Evolutionary conservation across 164 flowering plant species (phyloP).

Genomic region (Umbellularia californica): DNA sequence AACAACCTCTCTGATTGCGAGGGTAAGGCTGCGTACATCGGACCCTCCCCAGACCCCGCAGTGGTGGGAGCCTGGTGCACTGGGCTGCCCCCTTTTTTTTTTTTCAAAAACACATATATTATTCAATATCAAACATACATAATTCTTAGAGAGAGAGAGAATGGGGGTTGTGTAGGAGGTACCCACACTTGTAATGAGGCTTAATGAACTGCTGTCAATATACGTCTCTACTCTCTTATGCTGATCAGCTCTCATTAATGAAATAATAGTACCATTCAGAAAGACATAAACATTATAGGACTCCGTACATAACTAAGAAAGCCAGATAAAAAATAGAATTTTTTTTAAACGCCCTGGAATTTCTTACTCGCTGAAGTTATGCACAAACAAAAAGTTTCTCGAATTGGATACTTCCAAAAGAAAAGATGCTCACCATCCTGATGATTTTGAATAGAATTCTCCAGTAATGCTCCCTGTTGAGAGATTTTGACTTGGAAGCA

Average conservation of each 20-base stretch:
- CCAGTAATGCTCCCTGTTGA: constrained; percentile 19
- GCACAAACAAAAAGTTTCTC: background rate
- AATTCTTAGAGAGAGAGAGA: background rate
- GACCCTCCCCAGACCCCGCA: background rate
- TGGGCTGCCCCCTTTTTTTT: background rate
- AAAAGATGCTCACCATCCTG: constrained; percentile 19
- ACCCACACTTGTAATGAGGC: background rate
- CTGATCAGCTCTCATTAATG: background rate
- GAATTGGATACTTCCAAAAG: background rate
- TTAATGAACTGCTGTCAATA: background rate
- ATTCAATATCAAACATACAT: background rate
- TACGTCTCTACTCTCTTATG: too few species aligned
- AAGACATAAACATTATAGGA: background rate
- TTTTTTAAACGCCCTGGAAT: background rate
- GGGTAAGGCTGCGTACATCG: too few species aligned
- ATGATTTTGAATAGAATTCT: constrained; percentile 4
- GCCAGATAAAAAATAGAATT: background rate
- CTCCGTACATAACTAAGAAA: background rate
- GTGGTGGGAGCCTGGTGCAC: background rate
- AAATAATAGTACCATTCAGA: background rate
- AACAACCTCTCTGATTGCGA: background rate
- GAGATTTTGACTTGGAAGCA: constrained; percentile 21
- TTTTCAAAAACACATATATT: background rate
- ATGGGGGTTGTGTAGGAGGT: too few species aligned
- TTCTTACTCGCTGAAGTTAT: background rate